These are phyloP conservation scores for Talaromyces thailandensis DNA, from an alignment of 495 filamentous ascomycete species.

Conservation along the genomic window DNA sequence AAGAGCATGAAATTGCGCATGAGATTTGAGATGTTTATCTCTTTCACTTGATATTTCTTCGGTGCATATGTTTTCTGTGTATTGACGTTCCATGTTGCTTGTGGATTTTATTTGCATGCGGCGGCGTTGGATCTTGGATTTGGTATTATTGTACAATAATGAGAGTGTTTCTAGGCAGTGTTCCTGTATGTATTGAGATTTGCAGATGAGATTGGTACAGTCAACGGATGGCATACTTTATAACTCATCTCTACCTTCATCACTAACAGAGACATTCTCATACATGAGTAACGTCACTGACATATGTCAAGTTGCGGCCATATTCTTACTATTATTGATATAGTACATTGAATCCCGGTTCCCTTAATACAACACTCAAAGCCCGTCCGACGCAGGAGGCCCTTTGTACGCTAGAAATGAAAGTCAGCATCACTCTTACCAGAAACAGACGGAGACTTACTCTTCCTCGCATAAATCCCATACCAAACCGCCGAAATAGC, in stretches of 20 bases:
- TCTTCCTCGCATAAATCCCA: conserved; percentile 32
- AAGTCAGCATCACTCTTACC: not conserved
- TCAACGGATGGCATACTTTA: no score
- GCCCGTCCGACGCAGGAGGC: conserved; percentile 34
- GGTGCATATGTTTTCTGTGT: not conserved
- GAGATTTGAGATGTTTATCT: not conserved
- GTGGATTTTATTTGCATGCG: not conserved
- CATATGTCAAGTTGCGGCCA: no score
- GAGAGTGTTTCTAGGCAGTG: no score
- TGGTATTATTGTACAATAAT: not conserved
- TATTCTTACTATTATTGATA: no score
- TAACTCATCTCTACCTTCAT: no score
- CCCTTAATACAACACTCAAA: conserved; percentile 12
- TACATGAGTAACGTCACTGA: no score
- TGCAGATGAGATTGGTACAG: no score
- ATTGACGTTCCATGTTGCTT: not conserved
- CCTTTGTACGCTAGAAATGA: conserved; percentile 32
- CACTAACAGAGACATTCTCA: no score
- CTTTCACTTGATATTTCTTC: not conserved
- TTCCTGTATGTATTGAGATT: no score
- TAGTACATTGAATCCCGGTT: no score
- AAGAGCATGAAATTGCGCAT: not conserved
- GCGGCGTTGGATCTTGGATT: not conserved
- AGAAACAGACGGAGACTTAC: conserved; percentile 20
- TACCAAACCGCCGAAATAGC: conserved; percentile 35